Percentiles rank a stretch among this genome's conserved stretches.
These are phyloP conservation scores for Medicago arabica DNA, from an alignment of 306 rosid species.

Conservation along the genomic window DNA sequence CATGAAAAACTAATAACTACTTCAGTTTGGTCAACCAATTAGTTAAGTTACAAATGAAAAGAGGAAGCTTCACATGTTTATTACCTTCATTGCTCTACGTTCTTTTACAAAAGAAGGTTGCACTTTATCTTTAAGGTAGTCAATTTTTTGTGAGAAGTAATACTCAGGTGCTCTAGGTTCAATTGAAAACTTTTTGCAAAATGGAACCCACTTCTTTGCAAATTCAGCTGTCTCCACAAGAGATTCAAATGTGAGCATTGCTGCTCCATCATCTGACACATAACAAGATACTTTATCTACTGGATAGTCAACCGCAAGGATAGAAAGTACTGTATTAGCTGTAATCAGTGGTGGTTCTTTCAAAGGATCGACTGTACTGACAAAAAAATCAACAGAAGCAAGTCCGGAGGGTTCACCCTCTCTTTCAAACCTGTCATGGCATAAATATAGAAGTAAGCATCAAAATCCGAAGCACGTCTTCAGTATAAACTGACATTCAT, in stretches of 20 bases:
- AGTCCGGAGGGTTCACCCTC: constrained; percentile 86
- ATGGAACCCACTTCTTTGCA: constrained; percentile 96
- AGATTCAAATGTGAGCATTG: constrained; percentile 94
- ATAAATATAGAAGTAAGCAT: constrained; percentile 29
- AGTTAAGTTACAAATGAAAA: neutral
- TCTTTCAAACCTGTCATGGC: constrained; percentile 77
- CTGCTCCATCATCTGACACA: constrained; percentile 98
- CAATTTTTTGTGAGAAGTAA: constrained; percentile 98
- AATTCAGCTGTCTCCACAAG: constrained; percentile 94
- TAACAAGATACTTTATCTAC: constrained; percentile 96
- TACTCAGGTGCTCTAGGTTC: constrained; percentile 99
- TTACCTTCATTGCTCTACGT: constrained; percentile 97
- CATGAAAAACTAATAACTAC: too few species aligned
- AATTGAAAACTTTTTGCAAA: constrained; percentile 85
- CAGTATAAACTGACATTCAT: neutral
- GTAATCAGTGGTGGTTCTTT: constrained; percentile 98
- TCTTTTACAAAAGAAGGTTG: constrained; percentile 98
- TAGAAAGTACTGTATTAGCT: constrained; percentile 94
- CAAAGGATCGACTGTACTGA: constrained; percentile 98
- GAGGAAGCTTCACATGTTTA: constrained; percentile 47
- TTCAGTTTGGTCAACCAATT: neutral
- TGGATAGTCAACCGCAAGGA: constrained; percentile 96
- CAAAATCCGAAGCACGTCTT: constrained; percentile 26
- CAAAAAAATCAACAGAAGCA: constrained; percentile 96
- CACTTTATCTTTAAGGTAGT: constrained; percentile 90